Percentiles rank a stretch among this genome's conserved stretches.
phyloP scores from a whole-genome alignment of 164 flowering plant species.

The Hamamelis virginiana region DNA sequence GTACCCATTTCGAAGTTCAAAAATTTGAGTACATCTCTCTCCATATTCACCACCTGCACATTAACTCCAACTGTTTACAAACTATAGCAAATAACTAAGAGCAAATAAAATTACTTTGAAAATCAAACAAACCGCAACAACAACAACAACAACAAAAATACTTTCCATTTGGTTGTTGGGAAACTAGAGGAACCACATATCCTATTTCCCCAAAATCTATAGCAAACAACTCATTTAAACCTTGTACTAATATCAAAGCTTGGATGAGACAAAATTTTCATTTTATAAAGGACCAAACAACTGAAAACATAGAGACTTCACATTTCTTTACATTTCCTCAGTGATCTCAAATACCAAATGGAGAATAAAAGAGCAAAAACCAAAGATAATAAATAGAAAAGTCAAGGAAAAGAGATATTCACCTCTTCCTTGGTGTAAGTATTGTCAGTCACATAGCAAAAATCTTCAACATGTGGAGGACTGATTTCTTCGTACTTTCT shows the following conservation, averaged over 20 bases:
- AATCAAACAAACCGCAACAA: neutral
- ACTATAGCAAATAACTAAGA: neutral
- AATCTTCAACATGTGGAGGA: slow-evolving; percentile 38
- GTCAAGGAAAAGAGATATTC: neutral
- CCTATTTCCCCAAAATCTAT: neutral
- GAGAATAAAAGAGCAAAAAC: neutral
- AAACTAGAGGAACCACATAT: too few species aligned
- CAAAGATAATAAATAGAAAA: neutral
- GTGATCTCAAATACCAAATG: neutral
- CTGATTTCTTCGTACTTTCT: slow-evolving; percentile 40
- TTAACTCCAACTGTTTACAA: neutral
- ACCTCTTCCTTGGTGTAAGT: slow-evolving; percentile 31
- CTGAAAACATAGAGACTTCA: too few species aligned
- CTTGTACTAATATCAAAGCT: neutral
- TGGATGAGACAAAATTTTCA: too few species aligned
- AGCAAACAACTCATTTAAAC: neutral
- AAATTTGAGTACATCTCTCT: slow-evolving; percentile 49
- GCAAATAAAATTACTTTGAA: neutral
- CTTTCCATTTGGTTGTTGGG: neutral
- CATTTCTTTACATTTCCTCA: neutral
- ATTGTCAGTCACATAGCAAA: slow-evolving; percentile 39
- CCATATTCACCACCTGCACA: slow-evolving; percentile 63
- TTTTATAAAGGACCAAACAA: too few species aligned
- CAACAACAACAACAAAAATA: neutral
- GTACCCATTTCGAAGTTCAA: slow-evolving; percentile 62